These are phyloP conservation scores for Pelargonium fulgidum DNA, from an alignment of 441 rosid species.

Conservation along the genomic window DNA sequence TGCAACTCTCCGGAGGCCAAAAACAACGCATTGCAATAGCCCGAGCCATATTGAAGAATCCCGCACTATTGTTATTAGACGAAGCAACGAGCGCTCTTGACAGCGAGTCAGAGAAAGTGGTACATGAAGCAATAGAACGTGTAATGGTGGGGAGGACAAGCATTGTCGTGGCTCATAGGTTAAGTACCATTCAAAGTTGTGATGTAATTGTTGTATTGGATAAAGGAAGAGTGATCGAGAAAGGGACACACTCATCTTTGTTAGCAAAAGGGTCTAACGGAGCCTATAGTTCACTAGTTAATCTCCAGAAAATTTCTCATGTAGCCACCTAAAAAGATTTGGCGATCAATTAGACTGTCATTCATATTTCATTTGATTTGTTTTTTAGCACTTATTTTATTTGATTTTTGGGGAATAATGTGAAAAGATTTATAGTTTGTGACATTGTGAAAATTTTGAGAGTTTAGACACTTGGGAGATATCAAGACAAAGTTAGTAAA, in stretches of 20 bases:
- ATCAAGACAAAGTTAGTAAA: too few species aligned
- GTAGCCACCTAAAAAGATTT: too few species aligned
- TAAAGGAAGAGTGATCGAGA: slow-evolving; percentile 8
- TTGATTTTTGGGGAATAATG: too few species aligned
- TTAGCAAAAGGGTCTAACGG: slow-evolving; percentile 10
- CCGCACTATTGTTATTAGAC: slow-evolving; percentile 9
- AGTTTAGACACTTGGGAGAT: too few species aligned
- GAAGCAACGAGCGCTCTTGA: slow-evolving; percentile 42
- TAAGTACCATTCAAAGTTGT: slow-evolving; percentile 4
- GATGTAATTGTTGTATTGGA: slow-evolving; percentile 12
- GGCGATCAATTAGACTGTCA: too few species aligned
- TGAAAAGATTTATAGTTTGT: too few species aligned
- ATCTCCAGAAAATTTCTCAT: slow-evolving; percentile 13
- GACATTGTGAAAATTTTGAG: too few species aligned
- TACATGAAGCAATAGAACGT: slow-evolving; percentile 18
- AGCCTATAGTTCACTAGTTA: slow-evolving; percentile 15
- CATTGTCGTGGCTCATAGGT: slow-evolving; percentile 16
- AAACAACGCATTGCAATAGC: not conserved
- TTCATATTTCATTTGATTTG: too few species aligned
- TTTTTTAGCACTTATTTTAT: too few species aligned
- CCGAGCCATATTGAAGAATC: slow-evolving; percentile 15
- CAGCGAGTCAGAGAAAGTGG: slow-evolving; percentile 14
- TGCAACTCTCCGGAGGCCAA: slow-evolving; percentile 36
- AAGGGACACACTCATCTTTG: slow-evolving; percentile 15
- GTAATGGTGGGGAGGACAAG: slow-evolving; percentile 16